phyloP scores from a whole-genome alignment of 108 stramenopile species.

The Aurantiochytrium sp. region DNA sequence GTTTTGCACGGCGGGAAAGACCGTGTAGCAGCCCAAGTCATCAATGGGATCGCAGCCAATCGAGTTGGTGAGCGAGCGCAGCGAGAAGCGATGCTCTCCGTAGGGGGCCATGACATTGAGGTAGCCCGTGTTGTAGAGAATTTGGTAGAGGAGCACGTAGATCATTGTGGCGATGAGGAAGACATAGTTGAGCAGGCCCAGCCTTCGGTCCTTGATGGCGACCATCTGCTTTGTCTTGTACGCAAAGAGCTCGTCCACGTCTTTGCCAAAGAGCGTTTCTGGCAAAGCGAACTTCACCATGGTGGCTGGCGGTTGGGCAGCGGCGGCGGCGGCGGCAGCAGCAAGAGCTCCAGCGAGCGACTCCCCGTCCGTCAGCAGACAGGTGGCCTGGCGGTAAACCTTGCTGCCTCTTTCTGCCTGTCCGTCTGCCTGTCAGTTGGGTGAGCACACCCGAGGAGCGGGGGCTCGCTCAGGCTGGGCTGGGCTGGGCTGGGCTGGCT shows the following conservation, averaged over 20 bases:
- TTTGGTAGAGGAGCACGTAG: conserved; percentile 6
- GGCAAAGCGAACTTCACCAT: not conserved
- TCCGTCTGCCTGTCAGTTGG: no score
- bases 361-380: no score
- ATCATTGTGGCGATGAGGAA: not conserved
- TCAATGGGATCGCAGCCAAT: not conserved
- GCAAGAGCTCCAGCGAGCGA: no score
- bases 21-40: not conserved
- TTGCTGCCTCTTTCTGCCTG: no score
- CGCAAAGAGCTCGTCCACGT: not conserved
- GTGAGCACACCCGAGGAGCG: no score
- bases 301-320: no score
- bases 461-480: no score
- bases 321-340: no score
- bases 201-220: not conserved
- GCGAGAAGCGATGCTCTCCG: not conserved
- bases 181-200: not conserved
- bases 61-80: not conserved
- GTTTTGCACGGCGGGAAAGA: not conserved
- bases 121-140: conserved; percentile 10
- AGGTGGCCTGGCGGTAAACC: no score
- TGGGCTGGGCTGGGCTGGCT: no score
- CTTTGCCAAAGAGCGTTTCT: not conserved
- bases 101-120: not conserved
- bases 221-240: not conserved